Evolutionary conservation across 371 early-diverging fungal genomes (phyloP).

Genomic region (Mucor piriformis): DNA sequence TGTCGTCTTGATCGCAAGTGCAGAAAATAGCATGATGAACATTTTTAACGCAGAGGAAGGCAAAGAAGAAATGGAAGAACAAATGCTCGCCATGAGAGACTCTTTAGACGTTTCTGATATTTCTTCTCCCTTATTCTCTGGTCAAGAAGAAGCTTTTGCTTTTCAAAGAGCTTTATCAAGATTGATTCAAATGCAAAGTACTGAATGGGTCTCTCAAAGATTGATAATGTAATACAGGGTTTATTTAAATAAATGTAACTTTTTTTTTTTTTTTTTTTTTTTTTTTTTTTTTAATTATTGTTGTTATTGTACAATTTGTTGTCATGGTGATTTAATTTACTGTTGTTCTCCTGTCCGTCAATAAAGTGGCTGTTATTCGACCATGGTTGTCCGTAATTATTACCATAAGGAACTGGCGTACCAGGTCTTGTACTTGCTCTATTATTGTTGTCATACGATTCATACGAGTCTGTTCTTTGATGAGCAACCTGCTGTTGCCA

Average conservation of each 20-base stretch:
- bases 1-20: slow-evolving; percentile 68
- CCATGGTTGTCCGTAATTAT: not conserved
- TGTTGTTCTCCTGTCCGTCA: not conserved
- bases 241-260: too few relatives aligned
- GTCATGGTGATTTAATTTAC: not conserved
- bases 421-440: slow-evolving; percentile 7
- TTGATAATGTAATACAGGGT: slow-evolving; percentile 6
- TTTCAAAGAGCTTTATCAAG: slow-evolving; percentile 91
- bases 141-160: slow-evolving; percentile 96
- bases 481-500: slow-evolving; percentile 26
- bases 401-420: slow-evolving; percentile 14
- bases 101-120: slow-evolving; percentile 46
- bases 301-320: not conserved
- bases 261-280: too few relatives aligned
- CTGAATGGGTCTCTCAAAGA: slow-evolving; percentile 52
- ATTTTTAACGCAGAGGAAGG: slow-evolving; percentile 70
- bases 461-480: slow-evolving; percentile 22
- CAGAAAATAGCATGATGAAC: slow-evolving; percentile 66
- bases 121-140: slow-evolving; percentile 75
- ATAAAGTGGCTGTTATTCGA: not conserved
- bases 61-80: slow-evolving; percentile 34
- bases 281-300: not conserved
- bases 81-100: slow-evolving; percentile 47
- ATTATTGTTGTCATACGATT: slow-evolving; percentile 13
- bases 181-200: slow-evolving; percentile 88